Evolutionary conservation across 1,139 yeast genomes (phyloP).

Genomic region (Debaryomycetaceae sp.): DNA sequence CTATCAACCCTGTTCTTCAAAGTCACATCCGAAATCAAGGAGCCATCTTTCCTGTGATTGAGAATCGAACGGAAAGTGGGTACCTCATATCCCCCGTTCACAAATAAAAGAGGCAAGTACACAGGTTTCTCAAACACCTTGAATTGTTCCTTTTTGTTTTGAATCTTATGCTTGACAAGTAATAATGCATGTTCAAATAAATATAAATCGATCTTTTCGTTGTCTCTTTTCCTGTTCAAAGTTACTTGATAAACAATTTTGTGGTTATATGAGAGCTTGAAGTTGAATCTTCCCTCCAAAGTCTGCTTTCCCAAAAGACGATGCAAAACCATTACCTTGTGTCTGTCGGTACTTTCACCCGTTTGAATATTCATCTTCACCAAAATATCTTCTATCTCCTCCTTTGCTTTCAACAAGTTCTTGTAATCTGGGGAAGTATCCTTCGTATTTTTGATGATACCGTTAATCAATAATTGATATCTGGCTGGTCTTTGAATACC

Average conservation of each 20-base stretch:
- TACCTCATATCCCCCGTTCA: slow-evolving; percentile 74
- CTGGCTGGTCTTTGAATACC: slow-evolving; percentile 97
- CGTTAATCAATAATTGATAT: slow-evolving; percentile 80
- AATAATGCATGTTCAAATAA: slow-evolving; percentile 84
- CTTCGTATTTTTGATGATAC: slow-evolving; percentile 77
- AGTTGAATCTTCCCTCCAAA: slow-evolving; percentile 50
- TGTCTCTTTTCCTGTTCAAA: slow-evolving; percentile 62
- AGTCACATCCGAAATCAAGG: slow-evolving; percentile 37
- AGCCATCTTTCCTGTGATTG: slow-evolving; percentile 31
- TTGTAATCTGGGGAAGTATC: slow-evolving; percentile 74
- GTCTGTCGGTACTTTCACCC: slow-evolving; percentile 92
- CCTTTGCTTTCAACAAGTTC: slow-evolving; percentile 69
- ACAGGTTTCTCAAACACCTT: slow-evolving; percentile 92
- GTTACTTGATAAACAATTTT: slow-evolving; percentile 80
- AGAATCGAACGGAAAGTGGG: slow-evolving; percentile 56
- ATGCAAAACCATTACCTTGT: slow-evolving; percentile 82
- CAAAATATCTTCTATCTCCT: slow-evolving; percentile 70
- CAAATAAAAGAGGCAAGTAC: slow-evolving; percentile 77
- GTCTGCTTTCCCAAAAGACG: slow-evolving; percentile 80
- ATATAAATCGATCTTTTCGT: slow-evolving; percentile 79
- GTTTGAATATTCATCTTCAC: slow-evolving; percentile 83
- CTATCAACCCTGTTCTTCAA: slow-evolving; percentile 28
- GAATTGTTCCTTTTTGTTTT: slow-evolving; percentile 86
- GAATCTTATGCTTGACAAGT: slow-evolving; percentile 81
- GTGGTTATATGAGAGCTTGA: slow-evolving; percentile 78